Evolutionary conservation across 108 stramenopile genomes (phyloP).

Genomic region (Cyclotella atomus): DNA sequence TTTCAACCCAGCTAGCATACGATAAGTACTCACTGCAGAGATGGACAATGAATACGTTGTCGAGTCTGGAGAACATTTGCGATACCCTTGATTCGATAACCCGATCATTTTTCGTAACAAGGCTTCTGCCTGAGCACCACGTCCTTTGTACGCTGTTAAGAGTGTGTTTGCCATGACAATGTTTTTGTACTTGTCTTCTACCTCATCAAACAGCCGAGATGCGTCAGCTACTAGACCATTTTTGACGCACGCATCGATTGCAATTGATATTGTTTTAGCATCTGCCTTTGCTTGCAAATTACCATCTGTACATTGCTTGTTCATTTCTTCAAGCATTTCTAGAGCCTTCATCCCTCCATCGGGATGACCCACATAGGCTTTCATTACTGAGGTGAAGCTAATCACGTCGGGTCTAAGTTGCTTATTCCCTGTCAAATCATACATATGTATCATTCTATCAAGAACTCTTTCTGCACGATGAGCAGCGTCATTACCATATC

Average conservation of each 20-base stretch:
- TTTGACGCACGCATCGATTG: slow-evolving; percentile 49
- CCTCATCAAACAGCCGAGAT: slow-evolving; percentile 18
- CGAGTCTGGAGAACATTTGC: slow-evolving; percentile 32
- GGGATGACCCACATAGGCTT: slow-evolving; percentile 42
- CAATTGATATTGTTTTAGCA: slow-evolving; percentile 34
- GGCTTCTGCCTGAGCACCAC: slow-evolving; percentile 33
- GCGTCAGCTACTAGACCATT: slow-evolving; percentile 37
- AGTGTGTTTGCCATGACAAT: slow-evolving; percentile 41
- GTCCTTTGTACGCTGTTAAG: slow-evolving; percentile 45
- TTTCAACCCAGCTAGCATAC: not conserved
- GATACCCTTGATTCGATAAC: slow-evolving; percentile 22
- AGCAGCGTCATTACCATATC: slow-evolving; percentile 29
- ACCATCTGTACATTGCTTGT: slow-evolving; percentile 35
- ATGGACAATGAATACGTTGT: slow-evolving; percentile 41
- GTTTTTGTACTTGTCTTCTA: slow-evolving; percentile 38
- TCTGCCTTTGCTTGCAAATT: slow-evolving; percentile 42
- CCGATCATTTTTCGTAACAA: slow-evolving; percentile 39
- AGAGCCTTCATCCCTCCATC: slow-evolving; percentile 41
- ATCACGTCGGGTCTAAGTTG: slow-evolving; percentile 49
- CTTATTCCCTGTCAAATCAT: slow-evolving; percentile 23
- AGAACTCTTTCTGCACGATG: slow-evolving; percentile 42
- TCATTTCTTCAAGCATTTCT: slow-evolving; percentile 73
- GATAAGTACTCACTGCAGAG: slow-evolving; percentile 32
- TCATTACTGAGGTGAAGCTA: slow-evolving; percentile 47
- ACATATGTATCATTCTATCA: slow-evolving; percentile 36